Percentiles rank a stretch among this genome's conserved stretches.
Evolutionary conservation across 2,329 filamentous ascomycete species (phyloP).

Genomic region (Myriosclerotinia duriaeana): DNA sequence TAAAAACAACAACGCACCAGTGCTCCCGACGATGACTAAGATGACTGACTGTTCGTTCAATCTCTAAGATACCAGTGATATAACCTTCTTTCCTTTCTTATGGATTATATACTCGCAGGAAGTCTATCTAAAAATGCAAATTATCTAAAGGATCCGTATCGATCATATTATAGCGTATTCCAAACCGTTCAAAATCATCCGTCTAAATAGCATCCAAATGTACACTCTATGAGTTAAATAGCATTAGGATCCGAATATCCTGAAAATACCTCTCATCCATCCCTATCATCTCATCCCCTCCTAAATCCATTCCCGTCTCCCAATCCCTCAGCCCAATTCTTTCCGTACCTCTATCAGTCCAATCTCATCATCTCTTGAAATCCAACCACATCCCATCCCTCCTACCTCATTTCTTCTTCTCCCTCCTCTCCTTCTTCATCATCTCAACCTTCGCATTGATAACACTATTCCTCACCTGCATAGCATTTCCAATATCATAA

Average conservation of each 20-base stretch:
- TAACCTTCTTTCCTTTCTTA: too few species aligned
- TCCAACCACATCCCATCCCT: too few species aligned
- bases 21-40: too few species aligned
- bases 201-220: neutral
- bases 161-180: neutral
- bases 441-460: conserved; percentile 28
- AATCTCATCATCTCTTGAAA: too few species aligned
- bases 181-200: neutral
- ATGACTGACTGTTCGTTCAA: too few species aligned
- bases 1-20: too few species aligned
- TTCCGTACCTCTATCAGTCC: too few species aligned
- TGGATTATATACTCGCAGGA: too few species aligned
- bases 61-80: too few species aligned
- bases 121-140: too few species aligned
- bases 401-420: conserved; percentile 21
- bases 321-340: too few species aligned
- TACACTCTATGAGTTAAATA: neutral
- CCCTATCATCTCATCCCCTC: neutral
- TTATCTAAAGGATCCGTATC: too few species aligned
- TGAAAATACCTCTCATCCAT: neutral
- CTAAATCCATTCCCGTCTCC: neutral
- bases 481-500: conserved; percentile 55
- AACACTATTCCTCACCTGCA: conserved; percentile 44
- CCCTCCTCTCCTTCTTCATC: conserved; percentile 34
- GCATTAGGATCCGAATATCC: neutral